Base-by-base conservation (phyloP, 2,329 filamentous ascomycete species). In the Fusarium mundagurra region DNA sequence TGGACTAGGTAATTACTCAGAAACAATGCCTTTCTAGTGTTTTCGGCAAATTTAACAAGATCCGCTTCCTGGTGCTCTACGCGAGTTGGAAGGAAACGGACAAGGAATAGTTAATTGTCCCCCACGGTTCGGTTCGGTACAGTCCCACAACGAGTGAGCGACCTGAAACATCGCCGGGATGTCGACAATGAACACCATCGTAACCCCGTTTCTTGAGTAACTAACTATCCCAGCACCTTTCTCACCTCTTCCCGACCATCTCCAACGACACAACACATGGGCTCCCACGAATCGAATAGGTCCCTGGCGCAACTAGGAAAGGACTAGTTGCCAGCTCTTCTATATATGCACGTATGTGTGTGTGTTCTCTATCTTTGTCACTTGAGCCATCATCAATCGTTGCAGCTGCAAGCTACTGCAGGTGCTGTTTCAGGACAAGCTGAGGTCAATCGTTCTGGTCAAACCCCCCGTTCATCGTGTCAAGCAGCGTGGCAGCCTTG, bases 91-190 rank as follows among this genome's bases (percentile, higher is more conserved):
- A 69, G 48, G 47, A 61, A 72, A 72, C 59, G 45, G 60, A 58
- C 50, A 71, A 69, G 59, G 74, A 74, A 70, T 72, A 48, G 22
- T 47, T 63, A 48, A n/a, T 47, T 63, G 64, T 59, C 68, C 67
- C 73, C 72, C 74, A 65, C 51, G 63, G 64, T 47, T 67, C 60
- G 69, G 72, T 55, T 67, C 60, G 69, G 72, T 55, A 69, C 47
- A 63, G 76, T 76, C 67, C 76, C 76, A 76, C 74, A 72, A 27
- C 59, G 64, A 53, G 36, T 64, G 64, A 50, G 68, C 55, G 58
- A 78, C 77, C 77, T 78, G 77, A 78, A 78, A 78, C 77, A 77
- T 66, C 58, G 61, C 75, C 72, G 68, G 76, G 76, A 67, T 76
- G 39, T 61, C 53, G 66, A 64, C 45, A 65, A 65, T 67, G 62